phyloP scores from a whole-genome alignment of 2,329 filamentous ascomycete genomes.

The Sporothrix humicola region DNA sequence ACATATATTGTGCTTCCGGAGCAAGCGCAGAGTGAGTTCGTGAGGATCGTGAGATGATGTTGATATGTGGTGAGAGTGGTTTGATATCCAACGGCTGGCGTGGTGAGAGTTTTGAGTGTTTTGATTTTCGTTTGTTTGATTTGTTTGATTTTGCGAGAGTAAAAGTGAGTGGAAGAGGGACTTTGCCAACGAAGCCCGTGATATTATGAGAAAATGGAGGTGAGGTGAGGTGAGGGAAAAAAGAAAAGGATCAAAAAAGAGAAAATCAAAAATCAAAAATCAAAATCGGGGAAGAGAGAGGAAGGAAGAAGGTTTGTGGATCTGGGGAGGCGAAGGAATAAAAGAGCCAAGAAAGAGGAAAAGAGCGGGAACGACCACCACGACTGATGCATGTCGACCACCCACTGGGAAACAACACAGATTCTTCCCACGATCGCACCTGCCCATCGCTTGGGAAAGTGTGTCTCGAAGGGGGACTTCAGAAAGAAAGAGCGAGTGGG shows the following conservation, averaged over 20 bases:
- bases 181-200: constrained; percentile 63
- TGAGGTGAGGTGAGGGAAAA: constrained; percentile 29
- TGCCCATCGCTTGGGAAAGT: constrained; percentile 23
- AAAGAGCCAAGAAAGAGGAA: neutral
- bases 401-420: neutral
- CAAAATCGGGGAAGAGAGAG: constrained; percentile 31
- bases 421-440: constrained; percentile 28
- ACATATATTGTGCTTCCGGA: constrained; percentile 24
- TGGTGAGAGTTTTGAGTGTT: neutral
- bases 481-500: neutral
- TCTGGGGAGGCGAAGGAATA: constrained; percentile 12
- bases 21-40: constrained; percentile 24
- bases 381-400: constrained; percentile 2
- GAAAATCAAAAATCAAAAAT: neutral
- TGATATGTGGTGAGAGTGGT: neutral
- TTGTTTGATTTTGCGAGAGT: neutral
- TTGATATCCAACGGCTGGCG: constrained; percentile 20
- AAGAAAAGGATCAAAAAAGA: constrained; percentile 30
- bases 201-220: constrained; percentile 34
- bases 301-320: constrained; percentile 17
- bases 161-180: constrained; percentile 45
- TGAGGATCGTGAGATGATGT: constrained; percentile 1
- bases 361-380: no score
- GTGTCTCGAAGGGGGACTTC: neutral
- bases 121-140: neutral